Evolutionary conservation across 805 yeast species (phyloP).

Genomic region (Torulaspora microellipsoides): DNA sequence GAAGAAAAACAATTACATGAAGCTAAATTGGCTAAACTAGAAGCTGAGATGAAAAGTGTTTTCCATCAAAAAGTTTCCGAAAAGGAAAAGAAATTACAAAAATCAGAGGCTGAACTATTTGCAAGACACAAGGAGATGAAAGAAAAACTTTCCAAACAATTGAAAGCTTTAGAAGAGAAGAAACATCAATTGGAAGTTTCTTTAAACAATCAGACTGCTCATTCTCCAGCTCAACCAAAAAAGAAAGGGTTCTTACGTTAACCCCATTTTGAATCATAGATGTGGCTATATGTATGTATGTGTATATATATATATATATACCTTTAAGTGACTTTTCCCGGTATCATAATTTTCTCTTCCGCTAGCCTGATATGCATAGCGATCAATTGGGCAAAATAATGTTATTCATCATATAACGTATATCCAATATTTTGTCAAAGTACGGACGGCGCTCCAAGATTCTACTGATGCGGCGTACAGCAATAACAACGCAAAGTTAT

Average conservation of each 20-base stretch:
- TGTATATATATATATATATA: too few species aligned
- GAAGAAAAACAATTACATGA: constrained; percentile 92
- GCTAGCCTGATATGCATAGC: too few species aligned
- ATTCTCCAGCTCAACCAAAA: constrained; percentile 53
- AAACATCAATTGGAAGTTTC: constrained; percentile 66
- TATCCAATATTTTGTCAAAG: too few species aligned
- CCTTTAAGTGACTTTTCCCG: too few species aligned
- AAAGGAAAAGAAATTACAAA: constrained; percentile 95
- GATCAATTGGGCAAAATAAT: too few species aligned
- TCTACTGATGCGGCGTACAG: background rate
- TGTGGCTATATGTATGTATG: too few species aligned
- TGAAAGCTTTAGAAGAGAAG: constrained; percentile 86
- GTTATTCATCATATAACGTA: too few species aligned
- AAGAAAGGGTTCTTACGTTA: constrained; percentile 79
- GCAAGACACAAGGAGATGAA: constrained; percentile 96
- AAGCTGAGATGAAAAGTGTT: constrained; percentile 92
- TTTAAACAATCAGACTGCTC: constrained; percentile 36
- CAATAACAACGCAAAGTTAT: constrained; percentile 2
- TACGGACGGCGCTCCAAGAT: too few species aligned
- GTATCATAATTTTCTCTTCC: too few species aligned
- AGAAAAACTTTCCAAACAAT: constrained; percentile 84
- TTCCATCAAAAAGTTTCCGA: constrained; percentile 95
- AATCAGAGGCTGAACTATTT: constrained; percentile 93
- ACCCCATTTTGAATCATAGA: background rate
- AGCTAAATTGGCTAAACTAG: constrained; percentile 89